A percentile compares a stretch with the other conserved stretches of the same genome.
These are phyloP conservation scores for Ganoderma multipileum DNA, from an alignment of 1,284 basidiomycete genomes.

Conservation along the genomic window DNA sequence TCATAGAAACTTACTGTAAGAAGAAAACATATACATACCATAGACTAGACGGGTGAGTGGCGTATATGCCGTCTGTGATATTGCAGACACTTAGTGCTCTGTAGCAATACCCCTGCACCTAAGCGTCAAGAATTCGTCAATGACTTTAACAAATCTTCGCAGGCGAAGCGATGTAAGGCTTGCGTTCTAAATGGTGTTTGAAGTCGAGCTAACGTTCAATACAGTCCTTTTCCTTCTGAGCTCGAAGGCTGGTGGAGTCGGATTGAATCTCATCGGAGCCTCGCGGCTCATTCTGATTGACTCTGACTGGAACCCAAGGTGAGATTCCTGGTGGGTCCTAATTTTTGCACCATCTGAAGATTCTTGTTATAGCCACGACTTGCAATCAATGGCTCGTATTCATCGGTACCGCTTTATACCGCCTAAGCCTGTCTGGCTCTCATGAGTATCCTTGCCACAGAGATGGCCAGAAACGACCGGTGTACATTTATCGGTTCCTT, in stretches of 20 bases:
- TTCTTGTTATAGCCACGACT: constrained; percentile 70
- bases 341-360: background rate
- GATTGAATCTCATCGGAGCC: constrained; percentile 92
- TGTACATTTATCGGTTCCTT: constrained; percentile 94
- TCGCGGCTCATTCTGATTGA: constrained; percentile 88
- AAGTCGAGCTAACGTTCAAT: background rate
- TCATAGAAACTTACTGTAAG: constrained; percentile 88
- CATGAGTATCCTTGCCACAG: constrained; percentile 48
- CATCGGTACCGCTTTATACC: constrained; percentile 68
- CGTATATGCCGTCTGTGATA: background rate
- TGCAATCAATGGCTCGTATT: constrained; percentile 98
- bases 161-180: constrained; percentile 68
- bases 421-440: background rate
- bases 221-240: constrained; percentile 93
- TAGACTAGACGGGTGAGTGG: constrained; percentile 84
- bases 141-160: constrained; percentile 78
- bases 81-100: background rate
- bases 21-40: constrained; percentile 80
- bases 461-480: constrained; percentile 93
- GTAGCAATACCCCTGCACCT: constrained; percentile 78
- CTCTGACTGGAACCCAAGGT: constrained; percentile 97
- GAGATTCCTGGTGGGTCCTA: constrained; percentile 8
- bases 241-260: constrained; percentile 95
- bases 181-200: background rate
- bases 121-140: constrained; percentile 89